phyloP scores from a whole-genome alignment of 2,329 filamentous ascomycete species.

The Xylariomycetidae sp. region DNA sequence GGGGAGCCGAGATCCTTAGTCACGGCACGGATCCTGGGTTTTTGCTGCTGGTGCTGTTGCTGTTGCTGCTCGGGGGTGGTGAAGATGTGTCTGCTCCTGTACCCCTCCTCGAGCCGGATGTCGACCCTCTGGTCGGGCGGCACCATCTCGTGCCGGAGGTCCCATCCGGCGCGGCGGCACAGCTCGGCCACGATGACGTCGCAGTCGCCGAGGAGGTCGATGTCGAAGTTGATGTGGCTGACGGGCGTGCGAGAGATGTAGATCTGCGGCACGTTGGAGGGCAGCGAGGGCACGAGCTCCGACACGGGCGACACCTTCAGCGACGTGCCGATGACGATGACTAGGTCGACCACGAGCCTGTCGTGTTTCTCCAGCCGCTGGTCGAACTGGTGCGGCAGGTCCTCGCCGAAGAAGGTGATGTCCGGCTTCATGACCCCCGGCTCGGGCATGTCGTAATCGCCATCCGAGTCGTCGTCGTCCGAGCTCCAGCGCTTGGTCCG shows the following conservation, averaged over 20 bases:
- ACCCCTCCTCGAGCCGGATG: constrained; percentile 46
- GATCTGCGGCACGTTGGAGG: constrained; percentile 78
- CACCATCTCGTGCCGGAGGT: constrained; percentile 77
- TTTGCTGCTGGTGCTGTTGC: too few species aligned
- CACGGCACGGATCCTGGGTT: too few species aligned
- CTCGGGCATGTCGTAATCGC: constrained; percentile 59
- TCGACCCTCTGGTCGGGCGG: constrained; percentile 59
- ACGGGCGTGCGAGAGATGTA: constrained; percentile 85
- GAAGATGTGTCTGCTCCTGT: constrained; percentile 40
- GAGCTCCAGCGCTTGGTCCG: constrained; percentile 29
- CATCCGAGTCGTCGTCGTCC: constrained; percentile 42
- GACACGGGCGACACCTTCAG: constrained; percentile 94
- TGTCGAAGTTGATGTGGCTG: constrained; percentile 88
- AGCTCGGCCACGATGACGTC: constrained; percentile 87
- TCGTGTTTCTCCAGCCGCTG: constrained; percentile 77
- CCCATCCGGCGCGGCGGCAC: constrained; percentile 76
- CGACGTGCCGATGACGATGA: constrained; percentile 93
- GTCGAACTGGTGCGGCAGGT: constrained; percentile 79
- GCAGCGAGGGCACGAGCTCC: constrained; percentile 79
- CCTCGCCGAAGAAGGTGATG: constrained; percentile 96
- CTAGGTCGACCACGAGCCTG: constrained; percentile 74
- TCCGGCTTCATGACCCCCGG: constrained; percentile 92
- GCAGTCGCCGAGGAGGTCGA: constrained; percentile 93
- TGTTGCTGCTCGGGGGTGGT: too few species aligned
- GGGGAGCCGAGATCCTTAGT: too few species aligned